phyloP scores from a whole-genome alignment of 2,329 filamentous ascomycete species.

The Xylaria sp. region DNA sequence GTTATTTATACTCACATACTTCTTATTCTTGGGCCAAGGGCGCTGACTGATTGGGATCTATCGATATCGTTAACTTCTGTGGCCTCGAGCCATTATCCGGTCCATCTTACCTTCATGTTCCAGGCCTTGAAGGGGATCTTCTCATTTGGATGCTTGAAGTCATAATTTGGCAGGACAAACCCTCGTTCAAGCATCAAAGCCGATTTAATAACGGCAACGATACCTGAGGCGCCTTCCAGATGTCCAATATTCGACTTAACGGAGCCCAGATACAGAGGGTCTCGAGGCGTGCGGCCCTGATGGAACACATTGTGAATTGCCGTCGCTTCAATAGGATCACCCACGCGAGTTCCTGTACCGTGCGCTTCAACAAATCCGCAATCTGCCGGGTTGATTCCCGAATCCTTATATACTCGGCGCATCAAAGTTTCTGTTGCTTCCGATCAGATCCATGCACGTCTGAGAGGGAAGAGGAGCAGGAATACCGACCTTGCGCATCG shows the following conservation, averaged over 20 bases:
- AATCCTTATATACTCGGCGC: slow-evolving; percentile 55
- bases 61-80: slow-evolving; percentile 13
- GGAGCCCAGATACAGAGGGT: slow-evolving; percentile 59
- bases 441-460: slow-evolving; percentile 36
- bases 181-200: slow-evolving; percentile 62
- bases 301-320: slow-evolving; percentile 60
- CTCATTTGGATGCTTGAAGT: slow-evolving; percentile 61
- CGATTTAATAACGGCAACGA: slow-evolving; percentile 64
- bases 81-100: neutral
- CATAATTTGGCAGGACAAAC: slow-evolving; percentile 61
- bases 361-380: slow-evolving; percentile 64
- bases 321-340: slow-evolving; percentile 66
- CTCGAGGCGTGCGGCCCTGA: slow-evolving; percentile 53
- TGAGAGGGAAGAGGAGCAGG: too few species aligned
- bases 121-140: slow-evolving; percentile 62
- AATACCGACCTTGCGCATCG: slow-evolving; percentile 57
- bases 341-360: slow-evolving; percentile 66
- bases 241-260: slow-evolving; percentile 66
- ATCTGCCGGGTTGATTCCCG: slow-evolving; percentile 54
- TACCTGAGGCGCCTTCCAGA: slow-evolving; percentile 62
- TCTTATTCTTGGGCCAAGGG: slow-evolving; percentile 61
- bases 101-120: slow-evolving; percentile 55
- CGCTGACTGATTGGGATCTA: slow-evolving; percentile 56
- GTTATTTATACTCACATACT: slow-evolving; percentile 57
- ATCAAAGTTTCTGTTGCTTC: slow-evolving; percentile 54